A percentile compares a stretch with the other conserved stretches of the same genome.
Conservation (phyloP, 78 protist species). For the Chrysochromulina tobinii region DNA sequence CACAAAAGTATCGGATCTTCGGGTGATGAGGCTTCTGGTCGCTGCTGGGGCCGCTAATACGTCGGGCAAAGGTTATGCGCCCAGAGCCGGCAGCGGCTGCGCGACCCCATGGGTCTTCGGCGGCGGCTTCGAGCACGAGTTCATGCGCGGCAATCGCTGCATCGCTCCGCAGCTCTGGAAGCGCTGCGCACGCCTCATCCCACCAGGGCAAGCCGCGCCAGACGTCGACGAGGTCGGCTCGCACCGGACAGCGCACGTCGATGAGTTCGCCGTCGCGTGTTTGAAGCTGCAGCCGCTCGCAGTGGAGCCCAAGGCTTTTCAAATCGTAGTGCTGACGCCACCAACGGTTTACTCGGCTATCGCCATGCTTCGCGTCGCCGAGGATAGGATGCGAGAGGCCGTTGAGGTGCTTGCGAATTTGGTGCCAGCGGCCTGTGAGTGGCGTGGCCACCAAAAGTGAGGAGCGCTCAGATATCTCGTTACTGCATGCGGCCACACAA, state of each 20-base stretch:
- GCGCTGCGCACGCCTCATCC: too few relatives aligned
- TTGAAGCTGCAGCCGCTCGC: neutral
- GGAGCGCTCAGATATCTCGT: neutral
- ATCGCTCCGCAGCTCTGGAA: too few relatives aligned
- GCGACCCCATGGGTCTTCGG: too few relatives aligned
- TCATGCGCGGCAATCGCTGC: too few relatives aligned
- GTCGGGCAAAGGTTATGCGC: too few relatives aligned
- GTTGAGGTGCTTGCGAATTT: neutral
- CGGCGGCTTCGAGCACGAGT: too few relatives aligned
- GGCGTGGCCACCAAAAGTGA: neutral
- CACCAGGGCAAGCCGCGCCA: too few relatives aligned
- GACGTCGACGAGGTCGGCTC: neutral
- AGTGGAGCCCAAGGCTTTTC: neutral
- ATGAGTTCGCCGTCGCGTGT: neutral
- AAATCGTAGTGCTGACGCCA: neutral
- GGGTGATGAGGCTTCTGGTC: too few relatives aligned
- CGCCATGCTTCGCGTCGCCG: slow-evolving; percentile 18
- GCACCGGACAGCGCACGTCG: slow-evolving; percentile 6
- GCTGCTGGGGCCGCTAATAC: too few relatives aligned
- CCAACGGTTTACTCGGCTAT: neutral
- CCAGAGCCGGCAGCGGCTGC: too few relatives aligned
- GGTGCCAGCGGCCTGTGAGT: slow-evolving; percentile 2
- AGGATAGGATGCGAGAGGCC: slow-evolving; percentile 16
- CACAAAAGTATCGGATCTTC: too few relatives aligned
- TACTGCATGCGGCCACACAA: neutral